Evolutionary conservation across 2,329 filamentous ascomycete species (phyloP), one percentile per base, ranked within the genome.

Genomic region (Fusarium phyllophilum): DNA sequence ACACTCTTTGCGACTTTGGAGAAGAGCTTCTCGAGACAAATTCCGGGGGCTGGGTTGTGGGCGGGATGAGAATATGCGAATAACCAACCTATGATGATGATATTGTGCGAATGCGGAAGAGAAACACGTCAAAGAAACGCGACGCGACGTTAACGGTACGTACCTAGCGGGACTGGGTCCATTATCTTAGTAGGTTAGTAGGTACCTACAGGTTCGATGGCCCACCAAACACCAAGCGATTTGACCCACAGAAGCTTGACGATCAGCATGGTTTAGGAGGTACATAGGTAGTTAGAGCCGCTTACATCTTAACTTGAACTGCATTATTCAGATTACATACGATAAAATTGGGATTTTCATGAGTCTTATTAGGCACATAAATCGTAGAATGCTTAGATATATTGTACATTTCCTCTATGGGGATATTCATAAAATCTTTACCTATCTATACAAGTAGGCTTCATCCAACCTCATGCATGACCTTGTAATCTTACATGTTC

Each of bases 101-200:
- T 75, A 75, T 70, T 70, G 69, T 75, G 70, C 58, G 74, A 68
- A 69, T 72, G 68, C 54, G 73, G 70, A 67, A 75, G 70, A 61
- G 76, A 77, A 75, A 79, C 74, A 76, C 73, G 73, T 63, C 75
- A 70, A 66, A 45, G 56, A 74, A 56, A 68, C 80, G 80, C 80
- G 80, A 79, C 79, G 78, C 73, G 80, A 80, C 73, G 75, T 58
- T n/a, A 18, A 42, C 46, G 75, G 72, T 75, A 73, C 68, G 62
- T 67, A 65, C 70, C 36, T 39, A 42, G 48, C 24, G 33, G 56
- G 51, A 42, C 39, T 22, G 26, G 18, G 17, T 44, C 29, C 13
- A 20, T 17, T 46, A 46, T 18, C 24, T 44, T 26, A 38, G 18
- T 38, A 38, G 17, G 29, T 31, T 36, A 36, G 34, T 38, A 22